Conservation (phyloP, 768 basidiomycete genomes). For the Paxillus rubicundulus region DNA sequence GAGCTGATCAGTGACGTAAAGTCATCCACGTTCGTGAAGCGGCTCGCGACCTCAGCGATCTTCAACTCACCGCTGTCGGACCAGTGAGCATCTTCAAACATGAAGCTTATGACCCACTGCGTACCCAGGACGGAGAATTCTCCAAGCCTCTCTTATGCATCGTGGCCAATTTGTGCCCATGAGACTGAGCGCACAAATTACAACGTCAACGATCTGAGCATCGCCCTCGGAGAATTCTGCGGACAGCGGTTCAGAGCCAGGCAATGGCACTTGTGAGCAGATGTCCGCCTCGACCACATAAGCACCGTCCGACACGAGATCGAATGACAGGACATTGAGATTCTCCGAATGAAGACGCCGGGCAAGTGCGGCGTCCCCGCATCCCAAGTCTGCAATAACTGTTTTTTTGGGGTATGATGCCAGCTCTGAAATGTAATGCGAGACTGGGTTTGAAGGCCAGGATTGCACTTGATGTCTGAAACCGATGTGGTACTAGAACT, state of each 20-base stretch:
- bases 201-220: constrained; percentile 85
- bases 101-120: constrained; percentile 26
- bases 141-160: constrained; percentile 85
- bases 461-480: constrained; percentile 88
- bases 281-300: constrained; percentile 92
- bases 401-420: constrained; percentile 61
- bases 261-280: constrained; percentile 75
- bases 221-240: constrained; percentile 44
- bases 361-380: constrained; percentile 90
- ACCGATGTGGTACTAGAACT: constrained; percentile 82
- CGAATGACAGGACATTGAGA: constrained; percentile 71
- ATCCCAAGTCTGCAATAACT: constrained; percentile 90
- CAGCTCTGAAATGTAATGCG: constrained; percentile 68
- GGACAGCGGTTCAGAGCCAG: constrained; percentile 62
- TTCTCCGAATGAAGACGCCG: constrained; percentile 68
- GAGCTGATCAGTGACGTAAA: constrained; percentile 63
- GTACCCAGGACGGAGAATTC: constrained; percentile 81
- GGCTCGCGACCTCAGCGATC: constrained; percentile 87
- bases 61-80: constrained; percentile 68
- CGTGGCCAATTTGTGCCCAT: constrained; percentile 98
- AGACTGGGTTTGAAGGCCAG: constrained; percentile 95
- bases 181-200: constrained; percentile 89
- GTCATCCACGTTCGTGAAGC: constrained; percentile 65
- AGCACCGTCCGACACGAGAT: constrained; percentile 68
- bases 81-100: constrained; percentile 8